Base-by-base conservation (phyloP, 208 protist species). In the Herpetomonas samuelpessoai region DNA sequence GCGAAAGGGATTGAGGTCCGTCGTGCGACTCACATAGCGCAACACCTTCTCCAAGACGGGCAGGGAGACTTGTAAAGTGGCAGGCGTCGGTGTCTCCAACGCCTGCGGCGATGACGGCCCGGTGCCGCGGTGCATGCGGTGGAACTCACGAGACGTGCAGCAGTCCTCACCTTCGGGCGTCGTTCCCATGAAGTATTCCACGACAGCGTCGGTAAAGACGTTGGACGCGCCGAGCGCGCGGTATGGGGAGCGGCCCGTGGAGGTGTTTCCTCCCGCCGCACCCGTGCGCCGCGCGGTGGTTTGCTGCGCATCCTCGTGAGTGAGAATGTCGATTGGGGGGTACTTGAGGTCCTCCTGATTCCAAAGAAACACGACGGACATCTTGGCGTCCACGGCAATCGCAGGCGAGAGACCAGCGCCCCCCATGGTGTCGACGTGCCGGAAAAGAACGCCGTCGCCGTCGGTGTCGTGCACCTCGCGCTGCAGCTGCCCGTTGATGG, bases 401-500 rank as follows among this genome's bases (percentile, higher is more conserved):
- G 58, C 68, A 6, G 65, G 79, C 30, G 67, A 75, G 2, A 77
- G 35, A 3, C 78, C 74, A 41, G 60, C 68, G 38, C 48, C n/a
- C 9, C 9, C 19, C 7, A 26, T 16, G 9, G 57, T 16, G 31
- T 71, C 65, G n/a, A 82, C 52, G 44, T 60, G 31, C 26, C 29
- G 28, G 58, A 81, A 76, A 21, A 76, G 47, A 1, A 54, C 53
- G 21, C 71, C 75, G 29, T 64, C 64, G 30, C 56, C 60, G 25
- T 41, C 58, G 39, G 35, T 59, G 64, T 79, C 24, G 47, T 84
- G 76, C 41, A 71, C 22, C 44, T 71, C 65, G 29, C 65, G 57
- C 54, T 79, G 44, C 22, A 67, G 38, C 18, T 68, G 58, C 14
- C 89, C 92, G 61, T 97, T 97, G 35, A 97, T 58, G 38, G 71